A percentile compares a stretch with the other conserved stretches of the same genome.
These are phyloP conservation scores for Rhodomyrtus tomentosa DNA, from an alignment of 345 rosid genomes.

Conservation along the genomic window DNA sequence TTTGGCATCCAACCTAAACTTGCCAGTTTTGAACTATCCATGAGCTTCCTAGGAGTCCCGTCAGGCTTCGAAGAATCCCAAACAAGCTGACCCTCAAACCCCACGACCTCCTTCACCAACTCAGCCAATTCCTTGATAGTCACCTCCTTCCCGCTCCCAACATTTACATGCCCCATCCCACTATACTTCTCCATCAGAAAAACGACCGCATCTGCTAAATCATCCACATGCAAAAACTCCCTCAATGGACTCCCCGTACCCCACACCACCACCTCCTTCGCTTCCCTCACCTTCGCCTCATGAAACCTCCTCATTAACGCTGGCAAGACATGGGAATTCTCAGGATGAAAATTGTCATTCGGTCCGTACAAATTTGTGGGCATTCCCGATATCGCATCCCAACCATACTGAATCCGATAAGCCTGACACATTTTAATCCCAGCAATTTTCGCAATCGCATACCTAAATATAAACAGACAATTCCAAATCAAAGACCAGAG, in stretches of 20 bases:
- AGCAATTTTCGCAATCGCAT: constrained; percentile 73
- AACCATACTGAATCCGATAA: constrained; percentile 57
- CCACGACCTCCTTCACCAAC: constrained; percentile 84
- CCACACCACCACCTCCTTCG: constrained; percentile 90
- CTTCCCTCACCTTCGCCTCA: constrained; percentile 61
- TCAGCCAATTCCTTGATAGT: constrained; percentile 88
- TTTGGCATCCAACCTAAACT: constrained; percentile 77
- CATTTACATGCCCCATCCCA: constrained; percentile 75
- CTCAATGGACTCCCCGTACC: constrained; percentile 88
- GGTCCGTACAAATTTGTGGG: constrained; percentile 94
- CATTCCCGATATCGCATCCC: constrained; percentile 89
- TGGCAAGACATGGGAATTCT: constrained; percentile 89
- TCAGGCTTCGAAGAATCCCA: constrained; percentile 87
- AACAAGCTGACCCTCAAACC: constrained; percentile 67
- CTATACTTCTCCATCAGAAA: constrained; percentile 72
- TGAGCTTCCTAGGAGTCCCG: constrained; percentile 92
- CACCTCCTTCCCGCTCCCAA: constrained; percentile 91
- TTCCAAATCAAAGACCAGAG: neutral
- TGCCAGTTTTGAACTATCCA: constrained; percentile 81
- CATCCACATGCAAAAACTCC: constrained; percentile 95
- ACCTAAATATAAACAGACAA: neutral
- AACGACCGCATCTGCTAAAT: constrained; percentile 81
- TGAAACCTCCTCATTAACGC: constrained; percentile 88
- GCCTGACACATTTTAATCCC: constrained; percentile 98
- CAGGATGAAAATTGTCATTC: constrained; percentile 79